Percentiles rank a stretch among this genome's conserved stretches.
phyloP scores from a whole-genome alignment of 495 filamentous ascomycete species.

The Ramalina peruviana region DNA sequence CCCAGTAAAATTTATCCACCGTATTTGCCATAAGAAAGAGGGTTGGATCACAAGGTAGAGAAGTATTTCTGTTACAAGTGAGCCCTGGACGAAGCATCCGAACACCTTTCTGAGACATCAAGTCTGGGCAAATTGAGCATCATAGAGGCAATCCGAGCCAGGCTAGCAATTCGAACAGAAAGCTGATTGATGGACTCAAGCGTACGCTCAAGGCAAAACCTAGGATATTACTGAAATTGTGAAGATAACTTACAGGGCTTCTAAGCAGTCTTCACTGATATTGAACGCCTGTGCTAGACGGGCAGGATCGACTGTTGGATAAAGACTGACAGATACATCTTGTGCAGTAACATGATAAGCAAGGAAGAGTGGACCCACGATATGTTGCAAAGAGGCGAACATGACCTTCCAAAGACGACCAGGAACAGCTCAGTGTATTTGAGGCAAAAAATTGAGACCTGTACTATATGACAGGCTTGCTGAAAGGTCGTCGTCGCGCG shows the following conservation, averaged over 20 bases:
- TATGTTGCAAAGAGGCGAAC: constrained; percentile 1
- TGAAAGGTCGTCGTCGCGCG: constrained; percentile 1
- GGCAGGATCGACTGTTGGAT: constrained; percentile 6
- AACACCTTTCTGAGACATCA: neutral
- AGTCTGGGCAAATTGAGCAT: neutral
- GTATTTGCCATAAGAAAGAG: constrained; percentile 7
- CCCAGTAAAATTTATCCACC: constrained; percentile 9
- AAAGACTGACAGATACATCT: constrained; percentile 8
- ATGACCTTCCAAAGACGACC: neutral
- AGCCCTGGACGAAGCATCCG: constrained; percentile 1
- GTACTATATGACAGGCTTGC: neutral
- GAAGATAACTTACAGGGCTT: constrained; percentile 5
- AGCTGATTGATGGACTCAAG: constrained; percentile 1
- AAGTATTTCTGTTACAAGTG: constrained; percentile 5
- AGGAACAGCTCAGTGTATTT: neutral
- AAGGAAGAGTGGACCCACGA: neutral
- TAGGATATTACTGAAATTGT: constrained; percentile 1
- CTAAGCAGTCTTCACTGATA: constrained; percentile 9
- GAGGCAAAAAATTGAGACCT: neutral
- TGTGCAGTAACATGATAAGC: constrained; percentile 3
- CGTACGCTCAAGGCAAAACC: constrained; percentile 1
- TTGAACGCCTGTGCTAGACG: constrained; percentile 4
- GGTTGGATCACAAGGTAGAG: constrained; percentile 6
- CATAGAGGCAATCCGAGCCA: neutral
- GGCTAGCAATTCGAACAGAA: constrained; percentile 1